Percentiles rank a stretch among this genome's conserved stretches.
Conservation (phyloP, 352 stramenopile species). For the Phytophthora chlamydospora region DNA sequence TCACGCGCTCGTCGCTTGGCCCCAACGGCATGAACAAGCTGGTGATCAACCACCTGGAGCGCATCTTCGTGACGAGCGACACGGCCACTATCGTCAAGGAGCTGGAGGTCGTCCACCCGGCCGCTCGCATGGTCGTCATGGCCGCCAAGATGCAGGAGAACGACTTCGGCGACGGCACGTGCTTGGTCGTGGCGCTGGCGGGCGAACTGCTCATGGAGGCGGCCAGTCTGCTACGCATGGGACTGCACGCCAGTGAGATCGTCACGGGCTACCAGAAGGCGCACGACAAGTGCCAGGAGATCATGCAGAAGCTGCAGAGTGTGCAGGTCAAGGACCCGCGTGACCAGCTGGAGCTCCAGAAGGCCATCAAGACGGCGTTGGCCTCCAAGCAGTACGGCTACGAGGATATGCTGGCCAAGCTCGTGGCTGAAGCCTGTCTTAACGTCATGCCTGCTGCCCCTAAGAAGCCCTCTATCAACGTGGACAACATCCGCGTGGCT, state of each 20-base stretch:
- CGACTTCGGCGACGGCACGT: constrained; percentile 96
- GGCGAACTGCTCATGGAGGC: constrained; percentile 97
- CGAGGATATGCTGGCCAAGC: constrained; percentile 93
- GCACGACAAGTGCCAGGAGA: constrained; percentile 92
- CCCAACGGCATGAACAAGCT: constrained; percentile 99
- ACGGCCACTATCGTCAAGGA: constrained; percentile 99
- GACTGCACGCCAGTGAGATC: constrained; percentile 98
- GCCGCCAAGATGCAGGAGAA: constrained; percentile 99
- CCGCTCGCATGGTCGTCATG: constrained; percentile 98
- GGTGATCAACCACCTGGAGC: constrained; percentile 99
- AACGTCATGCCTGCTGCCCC: constrained; percentile 91
- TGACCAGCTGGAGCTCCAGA: constrained; percentile 85
- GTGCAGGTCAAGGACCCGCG: constrained; percentile 83
- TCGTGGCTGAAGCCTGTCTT: constrained; percentile 96
- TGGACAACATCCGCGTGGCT: constrained; percentile 98
- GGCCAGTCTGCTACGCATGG: constrained; percentile 96
- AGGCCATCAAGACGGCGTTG: constrained; percentile 94
- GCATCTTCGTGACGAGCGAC: constrained; percentile 99
- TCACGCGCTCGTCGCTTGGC: constrained; percentile 97
- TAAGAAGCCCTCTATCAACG: constrained; percentile 92
- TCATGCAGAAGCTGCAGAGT: constrained; percentile 91
- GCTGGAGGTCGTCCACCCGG: constrained; percentile 98
- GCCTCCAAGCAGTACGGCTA: constrained; percentile 98
- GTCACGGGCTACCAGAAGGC: constrained; percentile 97
- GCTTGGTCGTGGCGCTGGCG: constrained; percentile 96